These are phyloP conservation scores for Fonsecaea nubica DNA, from an alignment of 2,329 filamentous ascomycete genomes.

Conservation along the genomic window DNA sequence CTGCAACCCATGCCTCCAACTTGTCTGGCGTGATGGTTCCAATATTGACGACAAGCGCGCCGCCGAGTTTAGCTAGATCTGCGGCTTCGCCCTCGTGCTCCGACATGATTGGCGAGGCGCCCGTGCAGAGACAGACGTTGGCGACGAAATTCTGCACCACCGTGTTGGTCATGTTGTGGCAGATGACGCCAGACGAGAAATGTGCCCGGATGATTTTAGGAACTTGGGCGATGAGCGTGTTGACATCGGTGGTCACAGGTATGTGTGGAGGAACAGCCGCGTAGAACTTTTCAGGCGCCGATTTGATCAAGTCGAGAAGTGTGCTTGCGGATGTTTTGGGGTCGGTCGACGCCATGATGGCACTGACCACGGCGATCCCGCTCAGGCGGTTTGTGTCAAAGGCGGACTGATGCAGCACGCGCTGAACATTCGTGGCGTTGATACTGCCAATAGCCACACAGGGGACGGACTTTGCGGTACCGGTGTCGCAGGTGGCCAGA, in stretches of 20 bases:
- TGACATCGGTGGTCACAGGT: conserved; percentile 36
- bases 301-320: conserved; percentile 64
- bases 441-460: conserved; percentile 90
- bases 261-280: conserved; percentile 41
- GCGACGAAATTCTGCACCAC: conserved; percentile 96
- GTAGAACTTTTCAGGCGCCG: conserved; percentile 43
- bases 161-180: conserved; percentile 97
- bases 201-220: conserved; percentile 65
- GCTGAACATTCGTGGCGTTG: conserved; percentile 75
- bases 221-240: conserved; percentile 46
- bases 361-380: conserved; percentile 87
- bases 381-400: conserved; percentile 59
- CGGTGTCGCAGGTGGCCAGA: conserved; percentile 64
- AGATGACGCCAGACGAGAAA: conserved; percentile 70
- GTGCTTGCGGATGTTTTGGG: conserved; percentile 68
- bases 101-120: conserved; percentile 92
- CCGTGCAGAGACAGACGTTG: conserved; percentile 80
- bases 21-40: conserved; percentile 83
- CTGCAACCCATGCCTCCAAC: conserved; percentile 72
- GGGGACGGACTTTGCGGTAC: conserved; percentile 53
- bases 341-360: conserved; percentile 76
- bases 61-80: conserved; percentile 78
- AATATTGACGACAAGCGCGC: conserved; percentile 90
- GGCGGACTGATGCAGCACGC: conserved; percentile 74
- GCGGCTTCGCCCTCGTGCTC: conserved; percentile 81